Conservation (phyloP, 2,329 filamentous ascomycete genomes). For the Escovopsis sp. region DNA sequence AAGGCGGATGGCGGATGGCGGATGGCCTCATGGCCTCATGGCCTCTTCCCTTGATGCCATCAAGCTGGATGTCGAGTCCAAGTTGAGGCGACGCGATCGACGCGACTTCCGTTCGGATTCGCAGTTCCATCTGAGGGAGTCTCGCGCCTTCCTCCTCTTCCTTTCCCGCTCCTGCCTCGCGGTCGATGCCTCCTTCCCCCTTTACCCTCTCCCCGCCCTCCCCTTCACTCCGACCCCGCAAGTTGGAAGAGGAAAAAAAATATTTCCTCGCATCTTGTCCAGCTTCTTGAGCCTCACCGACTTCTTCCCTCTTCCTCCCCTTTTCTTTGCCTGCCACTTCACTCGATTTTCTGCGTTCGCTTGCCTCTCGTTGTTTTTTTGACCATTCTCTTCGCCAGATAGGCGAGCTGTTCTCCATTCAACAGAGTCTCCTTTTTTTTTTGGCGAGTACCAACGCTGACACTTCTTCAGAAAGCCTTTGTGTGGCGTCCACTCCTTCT, state of each 20-base stretch:
- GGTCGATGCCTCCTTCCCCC: neutral
- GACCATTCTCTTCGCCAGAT: neutral
- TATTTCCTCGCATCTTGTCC: neutral
- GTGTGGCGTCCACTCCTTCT: too few species aligned
- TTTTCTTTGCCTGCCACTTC: slow-evolving; percentile 1
- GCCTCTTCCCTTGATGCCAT: too few species aligned
- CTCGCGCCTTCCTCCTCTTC: too few species aligned
- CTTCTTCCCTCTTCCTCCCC: slow-evolving; percentile 1
- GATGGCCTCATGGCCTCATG: too few species aligned
- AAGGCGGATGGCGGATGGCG: too few species aligned
- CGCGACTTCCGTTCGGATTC: neutral
- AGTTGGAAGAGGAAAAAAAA: too few species aligned
- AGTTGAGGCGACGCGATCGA: neutral
- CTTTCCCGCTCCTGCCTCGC: neutral
- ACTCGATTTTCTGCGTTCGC: neutral
- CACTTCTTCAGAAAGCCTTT: too few species aligned
- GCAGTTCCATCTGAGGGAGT: neutral
- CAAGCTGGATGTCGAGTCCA: neutral
- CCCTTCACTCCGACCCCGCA: neutral
- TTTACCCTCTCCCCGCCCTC: neutral
- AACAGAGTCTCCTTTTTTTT: too few species aligned
- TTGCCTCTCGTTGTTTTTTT: neutral
- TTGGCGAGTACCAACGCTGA: too few species aligned
- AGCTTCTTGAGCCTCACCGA: neutral
- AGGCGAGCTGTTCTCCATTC: too few species aligned